Evolutionary conservation across 2,329 filamentous ascomycete genomes (phyloP).

Genomic region (Sporothrix euskadiensis): DNA sequence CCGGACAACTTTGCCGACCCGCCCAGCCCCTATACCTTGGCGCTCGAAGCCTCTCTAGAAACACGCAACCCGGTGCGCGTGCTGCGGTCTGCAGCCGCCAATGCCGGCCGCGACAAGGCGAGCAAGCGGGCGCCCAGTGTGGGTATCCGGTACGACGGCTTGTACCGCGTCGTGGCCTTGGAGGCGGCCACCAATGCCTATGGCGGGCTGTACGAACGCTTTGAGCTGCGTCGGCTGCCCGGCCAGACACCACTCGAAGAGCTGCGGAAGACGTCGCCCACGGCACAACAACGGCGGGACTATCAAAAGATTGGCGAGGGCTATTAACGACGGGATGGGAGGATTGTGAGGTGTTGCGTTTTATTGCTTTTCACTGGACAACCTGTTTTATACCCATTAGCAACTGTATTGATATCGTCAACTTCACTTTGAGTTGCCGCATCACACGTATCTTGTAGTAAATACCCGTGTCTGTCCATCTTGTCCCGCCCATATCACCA

Average conservation of each 20-base stretch:
- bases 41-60: slow-evolving; percentile 32
- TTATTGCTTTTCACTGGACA: neutral
- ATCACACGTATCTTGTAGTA: neutral
- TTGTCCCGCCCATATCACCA: neutral
- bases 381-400: neutral
- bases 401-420: neutral
- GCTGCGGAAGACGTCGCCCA: slow-evolving; percentile 28
- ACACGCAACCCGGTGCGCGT: slow-evolving; percentile 36
- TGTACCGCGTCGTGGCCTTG: slow-evolving; percentile 37
- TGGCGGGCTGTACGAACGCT: slow-evolving; percentile 34
- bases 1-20: slow-evolving; percentile 5
- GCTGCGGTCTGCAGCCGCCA: slow-evolving; percentile 35
- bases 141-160: slow-evolving; percentile 43
- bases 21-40: slow-evolving; percentile 29
- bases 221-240: slow-evolving; percentile 33
- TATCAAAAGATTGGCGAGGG: slow-evolving; percentile 30
- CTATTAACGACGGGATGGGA: slow-evolving; percentile 29
- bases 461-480: neutral
- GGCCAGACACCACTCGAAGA: slow-evolving; percentile 33
- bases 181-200: slow-evolving; percentile 26
- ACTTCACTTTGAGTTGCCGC: neutral
- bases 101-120: neutral
- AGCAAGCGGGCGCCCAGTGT: slow-evolving; percentile 32
- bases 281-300: slow-evolving; percentile 28
- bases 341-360: too few relatives aligned